Conservation (phyloP, 352 stramenopile species). For the Globisporangium yorkense region DNA sequence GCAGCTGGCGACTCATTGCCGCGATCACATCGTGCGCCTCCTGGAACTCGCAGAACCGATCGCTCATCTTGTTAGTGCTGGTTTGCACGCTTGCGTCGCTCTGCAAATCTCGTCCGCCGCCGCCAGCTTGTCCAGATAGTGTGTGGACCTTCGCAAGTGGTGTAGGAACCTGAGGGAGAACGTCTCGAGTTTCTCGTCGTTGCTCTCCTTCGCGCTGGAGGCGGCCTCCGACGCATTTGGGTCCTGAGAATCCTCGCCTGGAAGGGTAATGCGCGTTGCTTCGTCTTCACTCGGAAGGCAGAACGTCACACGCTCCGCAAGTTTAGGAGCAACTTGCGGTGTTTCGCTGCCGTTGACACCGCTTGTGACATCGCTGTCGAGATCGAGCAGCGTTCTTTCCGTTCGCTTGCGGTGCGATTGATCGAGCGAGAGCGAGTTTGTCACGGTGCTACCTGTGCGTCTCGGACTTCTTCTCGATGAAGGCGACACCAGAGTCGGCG, state of each 20-base stretch:
- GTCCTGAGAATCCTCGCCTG: conserved; percentile 51
- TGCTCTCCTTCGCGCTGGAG: conserved; percentile 16
- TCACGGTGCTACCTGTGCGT: conserved; percentile 14
- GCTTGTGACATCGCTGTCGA: conserved; percentile 10
- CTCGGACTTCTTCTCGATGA: conserved; percentile 34
- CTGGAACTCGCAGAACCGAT: conserved; percentile 29
- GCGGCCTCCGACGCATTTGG: conserved; percentile 8
- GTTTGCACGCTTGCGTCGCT: conserved; percentile 37
- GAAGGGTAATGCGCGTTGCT: conserved; percentile 33
- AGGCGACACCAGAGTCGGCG: conserved; percentile 10
- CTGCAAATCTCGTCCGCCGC: conserved; percentile 39
- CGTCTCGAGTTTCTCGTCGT: conserved; percentile 37
- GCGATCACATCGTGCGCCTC: conserved; percentile 32
- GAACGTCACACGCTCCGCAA: conserved; percentile 52
- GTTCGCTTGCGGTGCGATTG: conserved; percentile 39
- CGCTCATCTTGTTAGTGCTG: conserved; percentile 19
- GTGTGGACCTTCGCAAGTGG: conserved; percentile 45
- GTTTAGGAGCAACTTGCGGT: conserved; percentile 21
- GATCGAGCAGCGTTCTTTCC: conserved; percentile 31
- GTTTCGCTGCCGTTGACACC: background rate
- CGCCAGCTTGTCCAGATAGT: conserved; percentile 63
- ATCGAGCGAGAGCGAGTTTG: conserved; percentile 18
- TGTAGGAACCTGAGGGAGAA: conserved; percentile 58
- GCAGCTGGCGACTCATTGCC: conserved; percentile 31
- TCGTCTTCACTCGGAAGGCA: conserved; percentile 30